Evolutionary conservation across 2,329 filamentous ascomycete species (phyloP), one percentile per base, ranked within the genome.

Genomic region (Fusarium sp.): DNA sequence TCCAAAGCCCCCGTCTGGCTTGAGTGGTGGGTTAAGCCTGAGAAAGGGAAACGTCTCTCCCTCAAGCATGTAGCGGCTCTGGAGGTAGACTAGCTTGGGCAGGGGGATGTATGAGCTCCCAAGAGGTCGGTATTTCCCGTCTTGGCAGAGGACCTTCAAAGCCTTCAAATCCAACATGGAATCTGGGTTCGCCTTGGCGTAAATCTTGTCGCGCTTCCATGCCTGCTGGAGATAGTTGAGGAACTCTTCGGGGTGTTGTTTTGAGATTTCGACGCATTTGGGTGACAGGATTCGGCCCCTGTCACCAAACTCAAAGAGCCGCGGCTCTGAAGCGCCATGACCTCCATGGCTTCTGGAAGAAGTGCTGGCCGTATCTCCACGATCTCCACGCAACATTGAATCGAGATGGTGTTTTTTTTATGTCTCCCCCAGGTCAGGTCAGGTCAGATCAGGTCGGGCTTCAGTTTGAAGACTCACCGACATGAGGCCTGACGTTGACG

Each of bases 31-130:
- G 27, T 77, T 62, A 6, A 77, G 66, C 43, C 65, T 74, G 57
- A 77, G 69, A 20, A 77, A 77, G 10, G 75, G 75, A n/a, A 77
- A 77, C 0, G 67, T 63, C 54, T 77, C 75, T 5, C 66, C 63
- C 45, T 76, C 73, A 4, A 77, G 69, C 75, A 77, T 73, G 40
- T 77, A 77, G 35, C 73, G 71, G 68, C 72, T 76, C 38, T 71
- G 72, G 54, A 77, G 73, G 32, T 76, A 77, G 43, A 77, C 66
- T 61, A 77, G 71, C 70, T 77, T 77, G 11, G 75, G 72, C 35
- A 76, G 58, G 65, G 75, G 75, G 66, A 77, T 67, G 57, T 77
- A 77, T 38, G 71, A 66, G 65, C 68, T 71, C 22, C 70, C 73
- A 12, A 77, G 65, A 10, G 72, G 65, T 27, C 71, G 62, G 30